Percentiles rank a stretch among this genome's conserved stretches.
These are phyloP conservation scores for Alternaria consortialis DNA, from an alignment of 2,329 filamentous ascomycete species.

Conservation along the genomic window DNA sequence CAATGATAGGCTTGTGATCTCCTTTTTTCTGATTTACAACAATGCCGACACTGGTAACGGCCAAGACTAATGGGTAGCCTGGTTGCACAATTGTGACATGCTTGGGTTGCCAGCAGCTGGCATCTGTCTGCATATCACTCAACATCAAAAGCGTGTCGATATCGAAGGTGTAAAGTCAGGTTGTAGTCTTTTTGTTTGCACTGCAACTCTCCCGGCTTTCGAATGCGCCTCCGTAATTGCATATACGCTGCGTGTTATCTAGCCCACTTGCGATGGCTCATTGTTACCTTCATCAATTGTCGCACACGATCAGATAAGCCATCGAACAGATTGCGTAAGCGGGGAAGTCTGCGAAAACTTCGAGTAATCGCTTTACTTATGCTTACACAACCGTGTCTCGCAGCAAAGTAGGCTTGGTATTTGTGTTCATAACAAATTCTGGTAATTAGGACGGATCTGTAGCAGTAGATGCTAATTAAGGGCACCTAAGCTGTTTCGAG, in stretches of 20 bases:
- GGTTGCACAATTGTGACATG: neutral
- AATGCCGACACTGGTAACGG: too few relatives aligned
- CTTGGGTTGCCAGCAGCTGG: neutral
- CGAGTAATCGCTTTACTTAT: neutral
- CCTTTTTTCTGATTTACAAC: too few relatives aligned
- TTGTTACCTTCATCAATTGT: neutral
- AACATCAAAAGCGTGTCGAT: neutral
- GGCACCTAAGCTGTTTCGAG: slow-evolving; percentile 6
- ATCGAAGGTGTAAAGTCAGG: neutral
- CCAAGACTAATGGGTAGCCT: neutral
- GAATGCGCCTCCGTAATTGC: slow-evolving; percentile 10
- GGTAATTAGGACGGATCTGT: slow-evolving; percentile 34
- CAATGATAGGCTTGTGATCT: too few relatives aligned
- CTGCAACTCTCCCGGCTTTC: slow-evolving; percentile 12
- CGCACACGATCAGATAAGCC: slow-evolving; percentile 24
- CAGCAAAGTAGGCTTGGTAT: neutral
- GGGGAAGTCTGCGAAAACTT: neutral
- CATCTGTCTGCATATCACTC: neutral
- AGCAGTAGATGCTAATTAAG: slow-evolving; percentile 34
- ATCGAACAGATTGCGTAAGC: slow-evolving; percentile 34
- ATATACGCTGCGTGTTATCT: neutral
- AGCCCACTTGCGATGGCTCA: neutral
- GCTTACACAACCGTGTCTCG: neutral
- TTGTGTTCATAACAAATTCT: slow-evolving; percentile 18
- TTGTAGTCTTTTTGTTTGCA: neutral